A percentile compares a stretch with the other conserved stretches of the same genome.
These are phyloP conservation scores for Cadophora sp. DNA, from an alignment of 2,329 filamentous ascomycete species.

Conservation along the genomic window DNA sequence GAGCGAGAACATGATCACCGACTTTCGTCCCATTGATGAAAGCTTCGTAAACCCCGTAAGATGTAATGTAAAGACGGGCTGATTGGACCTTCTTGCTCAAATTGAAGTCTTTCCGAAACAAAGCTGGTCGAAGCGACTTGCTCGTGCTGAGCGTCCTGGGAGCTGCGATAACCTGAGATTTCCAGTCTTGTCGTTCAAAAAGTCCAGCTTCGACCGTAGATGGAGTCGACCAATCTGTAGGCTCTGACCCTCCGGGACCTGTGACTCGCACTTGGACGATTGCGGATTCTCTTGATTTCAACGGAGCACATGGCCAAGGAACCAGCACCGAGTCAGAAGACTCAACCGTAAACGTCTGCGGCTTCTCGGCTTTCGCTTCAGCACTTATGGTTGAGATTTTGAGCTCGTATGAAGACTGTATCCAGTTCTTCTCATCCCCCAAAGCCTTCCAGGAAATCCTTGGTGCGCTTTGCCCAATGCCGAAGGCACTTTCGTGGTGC, in stretches of 20 bases:
- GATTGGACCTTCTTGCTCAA: constrained; percentile 25
- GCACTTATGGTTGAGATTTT: constrained; percentile 46
- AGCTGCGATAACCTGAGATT: constrained; percentile 22
- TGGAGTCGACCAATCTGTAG: constrained; percentile 44
- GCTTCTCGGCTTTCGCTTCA: not conserved
- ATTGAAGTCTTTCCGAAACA: constrained; percentile 47
- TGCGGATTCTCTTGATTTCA: constrained; percentile 42
- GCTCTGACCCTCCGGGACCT: constrained; percentile 31
- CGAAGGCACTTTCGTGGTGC: constrained; percentile 46
- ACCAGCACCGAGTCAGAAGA: constrained; percentile 49
- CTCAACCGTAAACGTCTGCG: constrained; percentile 22
- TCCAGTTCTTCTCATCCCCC: constrained; percentile 50
- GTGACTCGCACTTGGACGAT: constrained; percentile 42
- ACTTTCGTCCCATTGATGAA: constrained; percentile 47
- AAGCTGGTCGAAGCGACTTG: constrained; percentile 36
- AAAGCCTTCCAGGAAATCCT: constrained; percentile 56
- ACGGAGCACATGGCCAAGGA: constrained; percentile 51
- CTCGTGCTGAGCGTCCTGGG: constrained; percentile 38
- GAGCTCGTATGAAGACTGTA: constrained; percentile 53
- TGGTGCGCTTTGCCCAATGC: constrained; percentile 53
- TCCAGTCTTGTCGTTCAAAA: constrained; percentile 36
- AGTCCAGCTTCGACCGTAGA: constrained; percentile 46
- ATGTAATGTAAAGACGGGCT: constrained; percentile 47
- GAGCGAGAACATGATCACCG: constrained; percentile 46
- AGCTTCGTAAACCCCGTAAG: constrained; percentile 46